Conservation (phyloP, 2,329 filamentous ascomycete genomes). For the Rhynchosporium agropyri region DNA sequence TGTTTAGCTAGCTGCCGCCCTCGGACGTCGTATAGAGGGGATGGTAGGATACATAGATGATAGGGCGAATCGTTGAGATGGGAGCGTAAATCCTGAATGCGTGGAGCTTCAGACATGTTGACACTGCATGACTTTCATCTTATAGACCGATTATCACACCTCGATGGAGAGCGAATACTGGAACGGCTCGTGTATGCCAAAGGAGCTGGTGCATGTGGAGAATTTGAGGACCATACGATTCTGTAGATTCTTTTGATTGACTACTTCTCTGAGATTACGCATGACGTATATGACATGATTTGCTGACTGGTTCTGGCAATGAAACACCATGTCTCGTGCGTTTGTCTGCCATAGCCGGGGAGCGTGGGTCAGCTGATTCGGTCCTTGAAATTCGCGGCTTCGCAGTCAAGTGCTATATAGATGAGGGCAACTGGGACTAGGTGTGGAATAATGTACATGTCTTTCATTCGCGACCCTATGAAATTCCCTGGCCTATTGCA, state of each 20-base stretch:
- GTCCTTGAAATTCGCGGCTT: conserved; percentile 75
- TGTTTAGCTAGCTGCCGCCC: no score
- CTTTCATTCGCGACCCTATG: conserved; percentile 71
- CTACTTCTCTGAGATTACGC: conserved; percentile 36
- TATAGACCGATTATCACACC: conserved; percentile 63
- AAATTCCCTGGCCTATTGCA: conserved; percentile 67
- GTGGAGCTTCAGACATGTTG: no score
- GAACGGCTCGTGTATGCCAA: conserved; percentile 60
- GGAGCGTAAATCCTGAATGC: no score
- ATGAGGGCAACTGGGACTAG: conserved; percentile 74
- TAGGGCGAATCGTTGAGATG: no score
- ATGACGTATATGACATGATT: conserved; percentile 54
- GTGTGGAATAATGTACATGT: conserved; percentile 74
- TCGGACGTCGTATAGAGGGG: no score
- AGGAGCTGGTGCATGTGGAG: conserved; percentile 58
- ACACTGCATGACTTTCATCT: conserved; percentile 59
- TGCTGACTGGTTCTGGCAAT: conserved; percentile 62
- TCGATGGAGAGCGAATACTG: conserved; percentile 63
- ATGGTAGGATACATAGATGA: no score
- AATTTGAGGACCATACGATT: not conserved
- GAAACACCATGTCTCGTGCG: conserved; percentile 66
- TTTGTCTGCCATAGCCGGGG: conserved; percentile 76
- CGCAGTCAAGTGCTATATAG: conserved; percentile 71
- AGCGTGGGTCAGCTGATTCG: conserved; percentile 70
- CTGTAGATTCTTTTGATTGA: no score